Evolutionary conservation across 305 asterid species (phyloP).

Genomic region (Rubia tinctorum): DNA sequence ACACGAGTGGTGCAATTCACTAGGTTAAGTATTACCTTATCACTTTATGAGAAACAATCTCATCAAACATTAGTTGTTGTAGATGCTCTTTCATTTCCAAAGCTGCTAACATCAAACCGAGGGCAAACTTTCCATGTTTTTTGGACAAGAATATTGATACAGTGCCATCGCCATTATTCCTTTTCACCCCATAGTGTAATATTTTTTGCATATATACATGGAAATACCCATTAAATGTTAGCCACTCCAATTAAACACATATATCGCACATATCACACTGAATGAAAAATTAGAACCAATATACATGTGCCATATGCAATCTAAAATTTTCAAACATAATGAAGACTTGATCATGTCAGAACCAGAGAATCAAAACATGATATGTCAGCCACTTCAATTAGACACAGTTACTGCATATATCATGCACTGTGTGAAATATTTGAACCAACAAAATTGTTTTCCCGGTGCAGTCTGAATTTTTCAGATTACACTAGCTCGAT

Average conservation of each 20-base stretch:
- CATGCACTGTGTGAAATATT: not conserved
- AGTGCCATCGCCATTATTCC: conserved; percentile 51
- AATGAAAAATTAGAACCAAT: not conserved
- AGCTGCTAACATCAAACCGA: conserved; percentile 84
- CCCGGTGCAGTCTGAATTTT: not conserved
- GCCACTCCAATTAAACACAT: conserved; percentile 9
- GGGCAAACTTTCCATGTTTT: conserved; percentile 52
- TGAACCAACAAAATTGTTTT: not conserved
- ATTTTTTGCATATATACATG: conserved; percentile 52
- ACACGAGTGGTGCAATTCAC: conserved; percentile 10
- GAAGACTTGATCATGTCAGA: too few relatives aligned
- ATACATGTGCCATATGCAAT: too few relatives aligned
- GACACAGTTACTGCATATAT: too few relatives aligned
- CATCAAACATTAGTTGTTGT: conserved; percentile 60
- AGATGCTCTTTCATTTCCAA: conserved; percentile 77
- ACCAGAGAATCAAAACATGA: too few relatives aligned
- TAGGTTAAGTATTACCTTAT: conserved; percentile 54
- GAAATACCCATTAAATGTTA: conserved; percentile 12
- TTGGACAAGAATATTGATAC: conserved; percentile 72
- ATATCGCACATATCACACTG: not conserved
- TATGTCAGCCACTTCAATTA: too few relatives aligned
- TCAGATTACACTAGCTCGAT: not conserved
- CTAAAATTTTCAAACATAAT: too few relatives aligned
- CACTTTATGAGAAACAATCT: conserved; percentile 56
- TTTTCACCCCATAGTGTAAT: conserved; percentile 83